phyloP scores from a whole-genome alignment of 192 early-diverging fungal species.

The Umbelopsis vinacea region DNA sequence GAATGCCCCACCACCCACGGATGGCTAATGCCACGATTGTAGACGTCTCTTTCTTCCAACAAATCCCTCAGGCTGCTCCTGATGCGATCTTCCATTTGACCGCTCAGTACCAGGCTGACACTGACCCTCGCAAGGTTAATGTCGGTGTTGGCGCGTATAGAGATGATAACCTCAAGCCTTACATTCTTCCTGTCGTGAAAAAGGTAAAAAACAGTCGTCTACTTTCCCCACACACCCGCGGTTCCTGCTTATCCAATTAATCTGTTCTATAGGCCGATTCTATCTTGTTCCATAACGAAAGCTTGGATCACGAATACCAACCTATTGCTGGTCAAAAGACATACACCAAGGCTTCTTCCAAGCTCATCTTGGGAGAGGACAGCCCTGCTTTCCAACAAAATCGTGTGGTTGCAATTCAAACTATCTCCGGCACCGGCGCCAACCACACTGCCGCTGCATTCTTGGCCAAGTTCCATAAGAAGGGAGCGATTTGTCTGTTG shows the following conservation, averaged over 20 bases:
- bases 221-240: too few species aligned
- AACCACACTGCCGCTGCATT: constrained; percentile 85
- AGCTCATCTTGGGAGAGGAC: constrained; percentile 82
- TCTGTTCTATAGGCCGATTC: constrained; percentile 67
- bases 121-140: constrained; percentile 83
- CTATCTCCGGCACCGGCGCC: constrained; percentile 96
- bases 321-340: constrained; percentile 81
- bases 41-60: constrained; percentile 53
- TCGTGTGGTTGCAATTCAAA: constrained; percentile 69
- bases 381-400: constrained; percentile 44
- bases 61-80: constrained; percentile 68
- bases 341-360: constrained; percentile 81
- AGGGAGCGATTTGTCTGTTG: constrained; percentile 74
- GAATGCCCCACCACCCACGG: background rate
- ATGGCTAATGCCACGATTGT: background rate
- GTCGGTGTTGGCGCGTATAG: constrained; percentile 97
- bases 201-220: constrained; percentile 66
- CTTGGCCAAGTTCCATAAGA: constrained; percentile 71
- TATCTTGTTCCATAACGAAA: constrained; percentile 68
- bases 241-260: background rate
- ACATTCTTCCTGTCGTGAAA: constrained; percentile 90
- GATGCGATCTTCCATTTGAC: constrained; percentile 93
- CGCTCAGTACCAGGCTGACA: constrained; percentile 82
- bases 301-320: constrained; percentile 92
- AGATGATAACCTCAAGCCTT: constrained; percentile 90